A percentile compares a stretch with the other conserved stretches of the same genome.
Conservation (phyloP, 805 yeast genomes). For the Candida endomychidarum region DNA sequence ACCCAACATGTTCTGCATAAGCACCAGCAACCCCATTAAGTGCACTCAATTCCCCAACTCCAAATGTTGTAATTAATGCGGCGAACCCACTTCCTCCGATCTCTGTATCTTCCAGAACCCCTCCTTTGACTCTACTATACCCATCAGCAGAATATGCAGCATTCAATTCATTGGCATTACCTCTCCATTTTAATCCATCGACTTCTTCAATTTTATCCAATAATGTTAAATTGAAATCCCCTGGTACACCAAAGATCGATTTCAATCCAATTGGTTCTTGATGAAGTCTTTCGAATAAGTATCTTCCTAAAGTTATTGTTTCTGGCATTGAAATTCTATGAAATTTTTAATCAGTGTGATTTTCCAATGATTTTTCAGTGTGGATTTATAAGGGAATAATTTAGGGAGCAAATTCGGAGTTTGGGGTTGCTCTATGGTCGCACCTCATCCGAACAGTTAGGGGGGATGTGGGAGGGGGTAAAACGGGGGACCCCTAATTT, state of each 20-base stretch:
- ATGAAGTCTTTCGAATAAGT: conserved; percentile 73
- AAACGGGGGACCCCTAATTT: too few species aligned
- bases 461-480: too few species aligned
- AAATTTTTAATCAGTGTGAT: not conserved
- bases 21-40: conserved; percentile 86
- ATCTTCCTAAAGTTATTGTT: conserved; percentile 68
- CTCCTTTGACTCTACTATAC: conserved; percentile 75
- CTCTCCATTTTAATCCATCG: conserved; percentile 81
- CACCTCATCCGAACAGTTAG: not conserved
- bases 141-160: conserved; percentile 91
- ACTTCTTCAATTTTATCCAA: conserved; percentile 74
- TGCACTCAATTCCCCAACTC: conserved; percentile 87
- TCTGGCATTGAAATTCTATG: conserved; percentile 9
- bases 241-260: conserved; percentile 79
- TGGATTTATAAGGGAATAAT: too few species aligned
- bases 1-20: conserved; percentile 86
- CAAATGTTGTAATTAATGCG: conserved; percentile 79
- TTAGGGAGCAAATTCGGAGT: not conserved
- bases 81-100: conserved; percentile 38
- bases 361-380: too few species aligned
- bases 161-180: conserved; percentile 86
- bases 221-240: conserved; percentile 74
- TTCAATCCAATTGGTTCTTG: conserved; percentile 58
- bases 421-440: conserved; percentile 2
- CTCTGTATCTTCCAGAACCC: conserved; percentile 8